Evolutionary conservation across 2,329 filamentous ascomycete species (phyloP).

Genomic region (Pseudogymnoascus sp.): DNA sequence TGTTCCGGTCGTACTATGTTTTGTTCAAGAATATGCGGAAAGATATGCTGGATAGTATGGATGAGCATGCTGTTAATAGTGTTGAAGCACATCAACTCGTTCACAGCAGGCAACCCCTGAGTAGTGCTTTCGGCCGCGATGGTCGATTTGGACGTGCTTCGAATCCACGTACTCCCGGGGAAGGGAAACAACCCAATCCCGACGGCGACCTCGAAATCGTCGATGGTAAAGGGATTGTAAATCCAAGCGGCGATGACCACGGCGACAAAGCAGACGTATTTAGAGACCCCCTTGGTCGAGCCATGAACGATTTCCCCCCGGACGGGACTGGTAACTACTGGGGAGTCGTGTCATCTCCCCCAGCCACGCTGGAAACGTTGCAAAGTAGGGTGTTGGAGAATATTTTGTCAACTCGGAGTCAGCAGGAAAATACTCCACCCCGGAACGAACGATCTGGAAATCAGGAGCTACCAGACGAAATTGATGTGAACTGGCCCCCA

Average conservation of each 20-base stretch:
- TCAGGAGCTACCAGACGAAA: neutral
- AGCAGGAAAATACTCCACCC: neutral
- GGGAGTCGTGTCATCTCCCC: slow-evolving; percentile 1
- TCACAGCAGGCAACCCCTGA: slow-evolving; percentile 67
- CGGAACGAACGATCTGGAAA: neutral
- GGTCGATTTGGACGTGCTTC: slow-evolving; percentile 61
- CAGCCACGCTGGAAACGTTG: neutral
- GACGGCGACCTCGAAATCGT: slow-evolving; percentile 61
- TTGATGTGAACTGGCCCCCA: neutral
- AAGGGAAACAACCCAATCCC: slow-evolving; percentile 59
- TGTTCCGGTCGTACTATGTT: slow-evolving; percentile 89
- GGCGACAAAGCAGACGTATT: slow-evolving; percentile 1
- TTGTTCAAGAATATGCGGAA: slow-evolving; percentile 84
- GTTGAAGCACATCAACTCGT: slow-evolving; percentile 72
- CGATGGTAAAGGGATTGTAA: slow-evolving; percentile 54
- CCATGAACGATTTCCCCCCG: neutral
- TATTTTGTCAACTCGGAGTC: neutral
- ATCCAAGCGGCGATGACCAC: slow-evolving; percentile 52
- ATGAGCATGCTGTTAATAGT: slow-evolving; percentile 71
- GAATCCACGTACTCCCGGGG: slow-evolving; percentile 43
- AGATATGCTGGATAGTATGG: slow-evolving; percentile 71
- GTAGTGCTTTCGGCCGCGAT: slow-evolving; percentile 67
- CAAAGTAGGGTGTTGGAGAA: neutral
- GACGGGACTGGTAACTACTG: neutral
- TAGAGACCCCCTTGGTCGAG: neutral